Base-by-base conservation (phyloP, 768 basidiomycete species). In the Mycena haematopus region DNA sequence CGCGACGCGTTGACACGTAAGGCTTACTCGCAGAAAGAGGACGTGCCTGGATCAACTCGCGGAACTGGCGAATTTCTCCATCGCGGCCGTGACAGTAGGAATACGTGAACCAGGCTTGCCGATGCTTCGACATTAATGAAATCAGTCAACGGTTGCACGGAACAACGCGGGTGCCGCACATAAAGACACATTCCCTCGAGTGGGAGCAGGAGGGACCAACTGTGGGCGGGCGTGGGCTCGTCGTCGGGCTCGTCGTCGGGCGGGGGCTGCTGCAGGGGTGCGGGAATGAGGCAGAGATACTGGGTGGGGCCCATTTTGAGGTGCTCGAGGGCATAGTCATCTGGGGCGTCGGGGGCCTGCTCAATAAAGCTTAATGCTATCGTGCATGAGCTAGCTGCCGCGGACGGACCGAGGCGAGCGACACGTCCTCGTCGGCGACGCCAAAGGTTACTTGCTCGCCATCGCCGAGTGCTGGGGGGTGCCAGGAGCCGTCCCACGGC, bases 91-190 rank as follows among this genome's bases (percentile, higher is more conserved):
- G 95, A 79, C 96, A 95, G 76, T 92, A 97, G 52, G 93, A 89
- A 78, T 99, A 99, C 38, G 95, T 99, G 80, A 98, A 99, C 95
- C 95, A 97, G 40, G 89, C 87, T 80, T 94, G 92, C 68, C 86
- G 86, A 73, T 90, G 87, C 90, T 94, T 78, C 65, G 56, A 68
- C 62, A 71, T 52, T 65, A 73, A 78, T 68, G 74, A 72, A 64
- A 69, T 76, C 74, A 74, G 69, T 51, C 65, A 70, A 57, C 56
- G 46, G 14, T 7, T 22, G 45, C 59, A 51, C 42, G 60, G 68
- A 72, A 71, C 67, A 71, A 72, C 71, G 69, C 65, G 66, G 67
- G 70, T 69, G 62, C 69, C 66, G 82, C 79, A 94, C 93, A 77
- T 94, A 95, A 75, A 95, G 85, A 76, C 93, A 95, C 60, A 82